Evolutionary conservation across 1,284 basidiomycete genomes (phyloP), one percentile per base, ranked within the genome.

Genomic region (Laetiporus sulphureus): DNA sequence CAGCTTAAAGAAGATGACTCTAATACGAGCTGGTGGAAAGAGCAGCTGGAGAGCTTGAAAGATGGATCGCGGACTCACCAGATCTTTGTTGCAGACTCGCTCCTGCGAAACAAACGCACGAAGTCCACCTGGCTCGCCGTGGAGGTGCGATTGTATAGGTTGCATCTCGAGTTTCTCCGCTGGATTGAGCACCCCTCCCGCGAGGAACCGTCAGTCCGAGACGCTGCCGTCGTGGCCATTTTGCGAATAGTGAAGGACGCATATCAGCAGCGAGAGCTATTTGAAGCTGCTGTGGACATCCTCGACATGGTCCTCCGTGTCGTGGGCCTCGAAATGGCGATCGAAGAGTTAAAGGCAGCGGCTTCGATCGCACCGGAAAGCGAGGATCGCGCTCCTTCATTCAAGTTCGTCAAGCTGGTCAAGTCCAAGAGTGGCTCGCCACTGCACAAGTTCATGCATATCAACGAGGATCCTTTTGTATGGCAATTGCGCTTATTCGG

Each of bases 401-500:
- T 83, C 58, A 64, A 69, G 30, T 77, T 80, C 44, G 60, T 74
- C 40, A 75, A 79, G 48, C 61, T 83, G 10, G 42, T 75, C 38
- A 69, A 69, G 44, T 65, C 68, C 5, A 73, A 68, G 49, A 66
- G 61, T 5, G 63, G 63, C 21, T 56, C 57, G 6, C 57, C 67
- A 0, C 44, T 68, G 4, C 57, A 77, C 49, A 56, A 64, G 8
- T 83, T 73, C 52, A 80, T 85, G 77, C 56, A 50, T 2, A 72
- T 81, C 42, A 62, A 50, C 3, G 77, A 80, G 45, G 62, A 78
- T 47, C 73, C 79, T 1, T 55, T 77, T 10, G 60, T 67, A 12
- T 85, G 82, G 79, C 81, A 85, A 54, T 62, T 85, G 19, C 68
- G 77, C 13, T 58, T 74, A n/a, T 84, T 82, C 46, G 83, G 83